These are phyloP conservation scores for Gloeophyllum trabeum DNA, from an alignment of 768 basidiomycete genomes.

Conservation along the genomic window DNA sequence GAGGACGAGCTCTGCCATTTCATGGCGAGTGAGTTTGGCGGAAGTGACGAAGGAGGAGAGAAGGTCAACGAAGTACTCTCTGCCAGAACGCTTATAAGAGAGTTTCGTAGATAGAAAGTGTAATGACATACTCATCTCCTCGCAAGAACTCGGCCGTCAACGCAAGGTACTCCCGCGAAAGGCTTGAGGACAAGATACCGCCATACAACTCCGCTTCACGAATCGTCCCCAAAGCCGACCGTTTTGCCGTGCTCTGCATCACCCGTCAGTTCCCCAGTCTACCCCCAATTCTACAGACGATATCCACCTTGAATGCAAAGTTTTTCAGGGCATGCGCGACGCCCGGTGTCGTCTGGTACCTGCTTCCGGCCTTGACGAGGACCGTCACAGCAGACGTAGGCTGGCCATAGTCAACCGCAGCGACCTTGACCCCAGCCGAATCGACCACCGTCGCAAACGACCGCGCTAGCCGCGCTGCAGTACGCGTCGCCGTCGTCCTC, in stretches of 20 bases:
- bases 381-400: slow-evolving; percentile 82
- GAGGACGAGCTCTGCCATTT: slow-evolving; percentile 64
- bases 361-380: slow-evolving; percentile 85
- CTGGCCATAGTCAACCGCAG: slow-evolving; percentile 71
- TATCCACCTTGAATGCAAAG: slow-evolving; percentile 94
- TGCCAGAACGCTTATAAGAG: slow-evolving; percentile 18
- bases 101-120: neutral
- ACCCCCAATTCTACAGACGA: neutral
- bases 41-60: slow-evolving; percentile 79
- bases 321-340: slow-evolving; percentile 93
- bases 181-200: slow-evolving; percentile 75
- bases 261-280: neutral
- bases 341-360: slow-evolving; percentile 83
- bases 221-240: slow-evolving; percentile 83
- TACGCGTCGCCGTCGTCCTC: neutral
- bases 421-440: slow-evolving; percentile 74
- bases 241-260: slow-evolving; percentile 70
- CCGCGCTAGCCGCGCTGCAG: slow-evolving; percentile 39
- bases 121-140: slow-evolving; percentile 81
- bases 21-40: slow-evolving; percentile 70
- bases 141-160: slow-evolving; percentile 91
- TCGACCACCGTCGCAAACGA: slow-evolving; percentile 80
- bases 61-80: slow-evolving; percentile 83
- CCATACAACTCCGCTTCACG: slow-evolving; percentile 92
- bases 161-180: slow-evolving; percentile 84